Conservation (phyloP, 306 rosid genomes). For the Senna siamea region DNA sequence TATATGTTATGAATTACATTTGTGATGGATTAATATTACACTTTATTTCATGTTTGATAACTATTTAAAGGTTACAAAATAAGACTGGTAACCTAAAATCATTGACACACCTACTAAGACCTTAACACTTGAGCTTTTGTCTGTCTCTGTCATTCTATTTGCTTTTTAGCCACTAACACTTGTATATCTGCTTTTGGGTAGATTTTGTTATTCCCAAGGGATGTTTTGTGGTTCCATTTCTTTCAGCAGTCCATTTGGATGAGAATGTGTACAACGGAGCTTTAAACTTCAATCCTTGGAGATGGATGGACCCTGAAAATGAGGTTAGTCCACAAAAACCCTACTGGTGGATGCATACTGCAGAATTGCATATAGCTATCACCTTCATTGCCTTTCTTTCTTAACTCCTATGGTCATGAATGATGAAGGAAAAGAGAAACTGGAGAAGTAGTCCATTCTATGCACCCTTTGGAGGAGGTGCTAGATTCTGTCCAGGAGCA, state of each 20-base stretch:
- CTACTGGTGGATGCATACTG: neutral
- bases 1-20: neutral
- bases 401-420: neutral
- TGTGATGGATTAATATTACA: no score
- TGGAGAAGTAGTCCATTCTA: constrained; percentile 83
- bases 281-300: constrained; percentile 81
- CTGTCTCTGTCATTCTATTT: no score
- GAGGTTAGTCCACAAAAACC: constrained; percentile 55
- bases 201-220: constrained; percentile 89
- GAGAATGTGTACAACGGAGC: constrained; percentile 76
- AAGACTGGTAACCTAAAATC: no score
- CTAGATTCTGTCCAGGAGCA: constrained; percentile 94
- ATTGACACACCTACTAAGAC: no score
- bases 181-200: constrained; percentile 36
- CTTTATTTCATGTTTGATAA: neutral
- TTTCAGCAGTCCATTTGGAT: constrained; percentile 91
- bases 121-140: no score
- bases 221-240: constrained; percentile 93
- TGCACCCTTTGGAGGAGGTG: constrained; percentile 96
- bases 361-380: no score
- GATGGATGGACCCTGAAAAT: constrained; percentile 86
- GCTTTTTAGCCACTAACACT: constrained; percentile 1
- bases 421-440: constrained; percentile 71
- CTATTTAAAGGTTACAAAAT: neutral
- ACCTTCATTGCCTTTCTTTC: no score